Percentiles rank a stretch among this genome's conserved stretches.
Evolutionary conservation across 2,329 filamentous ascomycete genomes (phyloP).

Genomic region (Colletotrichum sp.): DNA sequence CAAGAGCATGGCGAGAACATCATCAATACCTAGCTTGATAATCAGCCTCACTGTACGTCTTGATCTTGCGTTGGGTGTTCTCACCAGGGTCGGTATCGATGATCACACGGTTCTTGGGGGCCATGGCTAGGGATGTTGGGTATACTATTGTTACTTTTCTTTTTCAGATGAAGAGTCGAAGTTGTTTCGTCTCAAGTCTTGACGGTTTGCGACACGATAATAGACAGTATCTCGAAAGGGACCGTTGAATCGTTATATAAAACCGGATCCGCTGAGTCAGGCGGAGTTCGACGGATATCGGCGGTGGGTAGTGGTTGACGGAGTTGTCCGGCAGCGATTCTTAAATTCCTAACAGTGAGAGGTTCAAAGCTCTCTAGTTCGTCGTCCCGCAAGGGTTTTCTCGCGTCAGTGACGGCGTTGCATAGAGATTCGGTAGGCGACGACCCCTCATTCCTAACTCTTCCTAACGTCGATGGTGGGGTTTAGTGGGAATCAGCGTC

Average conservation of each 20-base stretch:
- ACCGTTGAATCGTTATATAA: not conserved
- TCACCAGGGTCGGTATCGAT: conserved; percentile 93
- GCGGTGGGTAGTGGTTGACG: conserved; percentile 3
- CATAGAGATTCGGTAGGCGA: not conserved
- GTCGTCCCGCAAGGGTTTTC: not conserved
- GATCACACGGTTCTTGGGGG: conserved; percentile 78
- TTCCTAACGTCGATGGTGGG: conserved; percentile 9
- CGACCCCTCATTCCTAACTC: conserved; percentile 1
- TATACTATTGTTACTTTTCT: not conserved
- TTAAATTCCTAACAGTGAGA: not conserved
- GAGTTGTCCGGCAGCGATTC: conserved; percentile 1
- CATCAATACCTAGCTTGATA: conserved; percentile 73
- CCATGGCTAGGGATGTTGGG: conserved; percentile 50
- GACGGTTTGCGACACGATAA: not conserved
- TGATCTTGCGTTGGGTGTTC: not conserved
- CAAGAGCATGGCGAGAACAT: conserved; percentile 86
- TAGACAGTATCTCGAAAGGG: not conserved
- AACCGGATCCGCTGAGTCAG: conserved; percentile 1
- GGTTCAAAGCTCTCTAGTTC: not conserved
- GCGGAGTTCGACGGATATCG: conserved; percentile 9
- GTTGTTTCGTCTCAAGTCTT: not conserved
- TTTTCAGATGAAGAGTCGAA: not conserved
- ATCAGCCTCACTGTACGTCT: not conserved
- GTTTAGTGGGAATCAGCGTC: not conserved
- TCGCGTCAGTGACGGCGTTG: not conserved